Conservation (phyloP, 306 rosid species). For the Malus domestica region DNA sequence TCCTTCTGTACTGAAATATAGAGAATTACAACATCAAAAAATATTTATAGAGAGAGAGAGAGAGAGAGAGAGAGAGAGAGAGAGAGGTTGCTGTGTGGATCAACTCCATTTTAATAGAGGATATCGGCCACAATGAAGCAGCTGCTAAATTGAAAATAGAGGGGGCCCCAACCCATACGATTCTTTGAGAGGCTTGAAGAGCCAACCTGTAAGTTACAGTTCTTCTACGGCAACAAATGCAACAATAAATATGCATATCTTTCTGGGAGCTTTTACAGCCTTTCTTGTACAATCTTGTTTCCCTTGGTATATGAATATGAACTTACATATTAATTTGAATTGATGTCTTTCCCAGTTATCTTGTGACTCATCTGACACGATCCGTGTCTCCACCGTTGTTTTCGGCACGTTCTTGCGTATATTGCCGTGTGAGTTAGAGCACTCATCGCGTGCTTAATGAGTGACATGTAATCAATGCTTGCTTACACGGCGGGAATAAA, state of each 20-base stretch:
- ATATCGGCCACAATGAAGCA: constrained; percentile 52
- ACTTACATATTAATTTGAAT: not conserved
- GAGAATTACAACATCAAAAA: constrained; percentile 30
- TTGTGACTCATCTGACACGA: not conserved
- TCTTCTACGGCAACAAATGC: constrained; percentile 56
- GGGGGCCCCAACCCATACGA: constrained; percentile 24
- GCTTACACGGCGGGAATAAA: too few relatives aligned
- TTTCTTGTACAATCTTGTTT: constrained; percentile 23
- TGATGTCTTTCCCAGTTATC: constrained; percentile 11
- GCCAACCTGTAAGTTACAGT: constrained; percentile 52
- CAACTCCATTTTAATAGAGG: constrained; percentile 60
- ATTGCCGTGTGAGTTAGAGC: not conserved
- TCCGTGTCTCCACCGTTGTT: not conserved
- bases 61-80: constrained; percentile 13
- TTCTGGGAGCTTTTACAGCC: constrained; percentile 36
- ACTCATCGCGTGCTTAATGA: too few relatives aligned
- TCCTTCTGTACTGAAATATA: constrained; percentile 29
- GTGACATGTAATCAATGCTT: too few relatives aligned
- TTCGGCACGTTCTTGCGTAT: not conserved
- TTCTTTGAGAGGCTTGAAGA: constrained; percentile 72
- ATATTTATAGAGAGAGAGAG: constrained; percentile 9
- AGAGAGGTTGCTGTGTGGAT: constrained; percentile 35
- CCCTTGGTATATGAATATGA: constrained; percentile 1
- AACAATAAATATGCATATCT: constrained; percentile 36
- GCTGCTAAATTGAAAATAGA: constrained; percentile 24